Evolutionary conservation across 2,329 filamentous ascomycete species (phyloP), one percentile per base, ranked within the genome.

Genomic region (Kalaharituber pfeilii): DNA sequence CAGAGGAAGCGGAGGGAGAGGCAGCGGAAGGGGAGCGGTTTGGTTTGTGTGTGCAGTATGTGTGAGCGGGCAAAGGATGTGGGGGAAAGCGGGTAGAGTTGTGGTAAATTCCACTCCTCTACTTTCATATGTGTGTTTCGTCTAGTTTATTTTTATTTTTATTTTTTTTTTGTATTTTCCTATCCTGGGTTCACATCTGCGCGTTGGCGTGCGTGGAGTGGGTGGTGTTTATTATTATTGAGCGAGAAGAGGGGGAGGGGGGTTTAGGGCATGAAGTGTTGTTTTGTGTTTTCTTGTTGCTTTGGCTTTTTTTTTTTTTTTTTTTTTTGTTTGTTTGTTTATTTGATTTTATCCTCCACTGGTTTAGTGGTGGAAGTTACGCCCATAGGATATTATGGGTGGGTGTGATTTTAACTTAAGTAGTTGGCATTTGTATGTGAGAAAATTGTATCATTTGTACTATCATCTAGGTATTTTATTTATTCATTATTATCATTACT

Each of bases 201-300:
- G 22, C 28, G 45, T 26, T 25, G n/a, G 11, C 6, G 28, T 2
- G 33, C 11, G 15, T 25, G 28, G 28, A 15, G 11, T 8, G 25
- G n/a, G n/a, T n/a, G n/a, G n/a, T n/a, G n/a, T n/a, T n/a, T n/a
- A n/a, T n/a, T n/a, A n/a, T n/a, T n/a, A n/a, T n/a, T n/a, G 36
- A 39, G 55, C 20, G 57, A 59, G 55, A 59, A 55, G 18, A 52
- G 52, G 28, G 57, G 57, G 55, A 57, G 58, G 20, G 50, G 52
- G 27, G 57, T 51, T 25, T 15, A n/a, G 9, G 29, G 11, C 29
- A 36, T 9, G 22, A 24, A 45, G 25, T 25, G 44, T 26, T 29
- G 13, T 7, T 20, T 36, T 33, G 47, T 25, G 26, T 56, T 42
- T 55, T 47, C 44, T 50, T 29, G 13, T 49, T 45, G 50, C 25